These are phyloP conservation scores for Pistacia integerrima DNA, from an alignment of 345 rosid genomes.

Conservation along the genomic window DNA sequence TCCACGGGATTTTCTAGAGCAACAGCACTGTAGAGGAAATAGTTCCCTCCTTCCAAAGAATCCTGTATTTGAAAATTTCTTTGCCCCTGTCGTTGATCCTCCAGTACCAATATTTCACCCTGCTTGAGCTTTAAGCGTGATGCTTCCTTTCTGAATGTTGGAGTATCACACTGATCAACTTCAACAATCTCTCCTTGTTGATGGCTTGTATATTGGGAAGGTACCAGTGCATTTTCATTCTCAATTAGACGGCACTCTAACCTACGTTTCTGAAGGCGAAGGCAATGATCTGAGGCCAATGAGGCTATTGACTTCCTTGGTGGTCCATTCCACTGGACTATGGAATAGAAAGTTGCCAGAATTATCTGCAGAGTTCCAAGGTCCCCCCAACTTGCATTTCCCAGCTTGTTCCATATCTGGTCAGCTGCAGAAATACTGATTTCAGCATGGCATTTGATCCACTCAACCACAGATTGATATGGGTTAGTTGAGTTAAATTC, in stretches of 20 bases:
- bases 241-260: conserved; percentile 39
- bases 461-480: conserved; percentile 43
- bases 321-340: conserved; percentile 50
- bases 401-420: conserved; percentile 61
- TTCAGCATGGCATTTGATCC: conserved; percentile 58
- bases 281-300: conserved; percentile 50
- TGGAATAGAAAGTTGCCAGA: conserved; percentile 59
- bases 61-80: conserved; percentile 53
- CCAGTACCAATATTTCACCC: conserved; percentile 51
- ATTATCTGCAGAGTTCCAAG: conserved; percentile 57
- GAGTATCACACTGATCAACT: conserved; percentile 33
- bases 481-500: conserved; percentile 36
- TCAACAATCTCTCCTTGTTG: conserved; percentile 52
- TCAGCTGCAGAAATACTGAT: conserved; percentile 52
- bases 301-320: conserved; percentile 57
- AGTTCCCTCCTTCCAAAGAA: conserved; percentile 42
- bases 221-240: conserved; percentile 38
- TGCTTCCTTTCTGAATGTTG: conserved; percentile 32
- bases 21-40: conserved; percentile 43
- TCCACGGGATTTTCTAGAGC: conserved; percentile 38
- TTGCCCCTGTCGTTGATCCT: conserved; percentile 47
- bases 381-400: conserved; percentile 68
- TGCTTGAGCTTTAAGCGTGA: conserved; percentile 35
- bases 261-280: conserved; percentile 54
- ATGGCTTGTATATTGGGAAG: conserved; percentile 30